Evolutionary conservation across 1,284 basidiomycete genomes (phyloP).

Genomic region (Moesziomyces sp.): DNA sequence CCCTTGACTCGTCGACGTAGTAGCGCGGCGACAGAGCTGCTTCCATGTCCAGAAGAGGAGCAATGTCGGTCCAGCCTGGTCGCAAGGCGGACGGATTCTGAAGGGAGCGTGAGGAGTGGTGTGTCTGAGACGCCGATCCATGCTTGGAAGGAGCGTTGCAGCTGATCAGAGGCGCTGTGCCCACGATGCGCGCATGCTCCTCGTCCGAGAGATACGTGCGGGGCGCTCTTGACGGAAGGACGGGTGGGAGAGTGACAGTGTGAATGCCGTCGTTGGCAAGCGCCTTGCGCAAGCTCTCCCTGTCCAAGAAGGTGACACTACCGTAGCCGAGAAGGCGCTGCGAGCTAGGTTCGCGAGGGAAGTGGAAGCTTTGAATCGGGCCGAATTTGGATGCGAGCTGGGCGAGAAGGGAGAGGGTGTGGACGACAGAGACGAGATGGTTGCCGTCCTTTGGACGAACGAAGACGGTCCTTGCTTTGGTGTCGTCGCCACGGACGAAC

Average conservation of each 20-base stretch:
- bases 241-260: conserved; percentile 30
- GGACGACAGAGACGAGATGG: conserved; percentile 39
- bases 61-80: conserved; percentile 48
- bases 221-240: conserved; percentile 34
- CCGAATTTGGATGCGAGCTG: conserved; percentile 41
- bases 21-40: conserved; percentile 9
- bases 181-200: conserved; percentile 26
- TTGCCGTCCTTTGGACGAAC: conserved; percentile 41
- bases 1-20: conserved; percentile 37
- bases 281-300: conserved; percentile 30
- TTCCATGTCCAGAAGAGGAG: conserved; percentile 28
- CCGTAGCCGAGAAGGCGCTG: conserved; percentile 39
- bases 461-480: conserved; percentile 31
- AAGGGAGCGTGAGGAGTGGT: conserved; percentile 21
- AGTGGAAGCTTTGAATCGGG: conserved; percentile 42
- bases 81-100: conserved; percentile 38
- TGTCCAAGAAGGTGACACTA: conserved; percentile 38
- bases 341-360: conserved; percentile 31
- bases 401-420: conserved; percentile 38
- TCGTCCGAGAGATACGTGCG: conserved; percentile 38
- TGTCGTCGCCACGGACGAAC: conserved; percentile 4
- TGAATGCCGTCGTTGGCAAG: conserved; percentile 32
- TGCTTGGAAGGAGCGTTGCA: conserved; percentile 18
- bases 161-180: conserved; percentile 19
- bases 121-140: conserved; percentile 11